phyloP scores from a whole-genome alignment of 1,284 basidiomycete species.

The Boletellus deceptivus region DNA sequence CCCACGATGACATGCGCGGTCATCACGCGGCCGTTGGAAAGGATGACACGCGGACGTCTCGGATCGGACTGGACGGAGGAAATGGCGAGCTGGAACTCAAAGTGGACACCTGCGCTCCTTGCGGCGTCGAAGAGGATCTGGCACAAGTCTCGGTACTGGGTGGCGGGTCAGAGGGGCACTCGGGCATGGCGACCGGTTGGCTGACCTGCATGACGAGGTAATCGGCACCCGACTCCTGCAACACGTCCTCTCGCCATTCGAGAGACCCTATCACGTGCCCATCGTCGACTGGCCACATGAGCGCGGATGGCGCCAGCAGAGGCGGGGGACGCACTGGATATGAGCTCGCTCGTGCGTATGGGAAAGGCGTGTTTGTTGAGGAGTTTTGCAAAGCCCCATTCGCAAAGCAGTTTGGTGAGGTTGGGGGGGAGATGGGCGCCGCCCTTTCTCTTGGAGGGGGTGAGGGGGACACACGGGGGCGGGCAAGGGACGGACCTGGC shows the following conservation, averaged over 20 bases:
- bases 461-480: background rate
- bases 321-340: conserved; percentile 20
- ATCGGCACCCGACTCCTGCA: conserved; percentile 53
- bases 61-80: conserved; percentile 31
- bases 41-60: conserved; percentile 24
- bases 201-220: conserved; percentile 50
- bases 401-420: conserved; percentile 47
- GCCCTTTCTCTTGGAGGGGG: conserved; percentile 30
- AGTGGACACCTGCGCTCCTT: conserved; percentile 38
- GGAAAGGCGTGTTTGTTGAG: conserved; percentile 34
- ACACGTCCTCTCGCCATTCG: conserved; percentile 52
- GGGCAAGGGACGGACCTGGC: conserved; percentile 15
- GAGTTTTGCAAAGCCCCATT: conserved; percentile 50
- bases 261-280: conserved; percentile 46
- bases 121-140: conserved; percentile 43
- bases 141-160: conserved; percentile 47
- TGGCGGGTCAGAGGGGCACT: background rate
- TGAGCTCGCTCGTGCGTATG: conserved; percentile 26
- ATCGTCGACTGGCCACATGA: conserved; percentile 16
- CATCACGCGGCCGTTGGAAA: conserved; percentile 38
- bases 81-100: conserved; percentile 42
- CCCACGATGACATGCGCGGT: conserved; percentile 42
- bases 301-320: background rate
- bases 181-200: background rate
- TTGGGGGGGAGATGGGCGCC: conserved; percentile 55